A percentile compares a stretch with the other conserved stretches of the same genome.
Conservation (phyloP, 2,329 filamentous ascomycete species). For the Scortechinia acanthostroma region DNA sequence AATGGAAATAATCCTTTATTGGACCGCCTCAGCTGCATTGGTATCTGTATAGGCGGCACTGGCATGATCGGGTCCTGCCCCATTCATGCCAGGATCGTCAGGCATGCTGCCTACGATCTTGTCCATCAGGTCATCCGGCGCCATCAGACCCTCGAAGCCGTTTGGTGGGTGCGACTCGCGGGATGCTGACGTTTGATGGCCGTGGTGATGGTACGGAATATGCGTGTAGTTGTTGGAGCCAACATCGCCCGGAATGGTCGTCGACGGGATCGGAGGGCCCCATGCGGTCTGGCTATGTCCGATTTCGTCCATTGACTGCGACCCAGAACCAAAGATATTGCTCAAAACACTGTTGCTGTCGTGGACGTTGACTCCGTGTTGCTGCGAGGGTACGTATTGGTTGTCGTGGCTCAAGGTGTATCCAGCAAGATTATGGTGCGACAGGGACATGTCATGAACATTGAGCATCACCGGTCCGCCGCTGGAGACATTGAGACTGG, state of each 20-base stretch:
- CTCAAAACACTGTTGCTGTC: slow-evolving; percentile 20
- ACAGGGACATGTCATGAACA: slow-evolving; percentile 20
- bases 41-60: slow-evolving; percentile 17
- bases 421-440: slow-evolving; percentile 15
- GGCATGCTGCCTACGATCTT: slow-evolving; percentile 23
- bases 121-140: slow-evolving; percentile 23
- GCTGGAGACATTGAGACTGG: not conserved
- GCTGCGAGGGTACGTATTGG: slow-evolving; percentile 21
- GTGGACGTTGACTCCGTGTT: slow-evolving; percentile 15
- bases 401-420: slow-evolving; percentile 19
- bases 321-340: slow-evolving; percentile 17
- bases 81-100: slow-evolving; percentile 19
- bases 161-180: slow-evolving; percentile 20
- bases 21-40: slow-evolving; percentile 18
- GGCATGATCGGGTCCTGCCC: slow-evolving; percentile 19
- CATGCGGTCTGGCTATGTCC: slow-evolving; percentile 15
- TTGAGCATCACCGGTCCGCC: slow-evolving; percentile 14
- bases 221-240: slow-evolving; percentile 17
- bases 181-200: slow-evolving; percentile 17
- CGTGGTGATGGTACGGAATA: slow-evolving; percentile 16
- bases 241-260: slow-evolving; percentile 18
- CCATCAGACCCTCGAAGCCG: slow-evolving; percentile 19
- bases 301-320: slow-evolving; percentile 23
- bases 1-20: too few relatives aligned
- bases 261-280: slow-evolving; percentile 18